phyloP scores from a whole-genome alignment of 208 protist genomes.

The Wallacemonas collosoma region DNA sequence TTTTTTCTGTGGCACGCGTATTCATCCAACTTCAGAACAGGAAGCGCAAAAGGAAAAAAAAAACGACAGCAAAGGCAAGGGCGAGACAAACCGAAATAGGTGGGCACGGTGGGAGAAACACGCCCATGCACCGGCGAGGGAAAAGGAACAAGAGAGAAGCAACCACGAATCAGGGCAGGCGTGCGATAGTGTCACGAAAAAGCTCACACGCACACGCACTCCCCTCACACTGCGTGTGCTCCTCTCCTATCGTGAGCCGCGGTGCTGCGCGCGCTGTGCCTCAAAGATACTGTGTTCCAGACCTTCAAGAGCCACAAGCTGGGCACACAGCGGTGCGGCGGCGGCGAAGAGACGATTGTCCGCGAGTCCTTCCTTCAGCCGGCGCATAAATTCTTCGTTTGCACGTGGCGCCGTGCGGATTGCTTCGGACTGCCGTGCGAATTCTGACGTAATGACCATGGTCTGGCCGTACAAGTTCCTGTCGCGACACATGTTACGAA shows the following conservation, averaged over 20 bases:
- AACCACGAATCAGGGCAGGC: no score
- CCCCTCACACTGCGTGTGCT: no score
- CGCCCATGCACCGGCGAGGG: no score
- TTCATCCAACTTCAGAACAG: neutral
- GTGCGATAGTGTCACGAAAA: no score
- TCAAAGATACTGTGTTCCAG: conserved; percentile 25
- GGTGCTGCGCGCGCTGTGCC: neutral
- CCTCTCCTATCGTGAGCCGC: neutral
- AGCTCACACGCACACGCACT: no score
- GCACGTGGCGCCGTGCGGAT: conserved; percentile 44
- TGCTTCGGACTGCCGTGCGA: conserved; percentile 49
- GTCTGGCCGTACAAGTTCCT: conserved; percentile 44
- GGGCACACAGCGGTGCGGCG: conserved; percentile 64
- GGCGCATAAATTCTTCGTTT: conserved; percentile 71
- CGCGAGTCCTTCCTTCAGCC: conserved; percentile 40
- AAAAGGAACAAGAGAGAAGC: no score
- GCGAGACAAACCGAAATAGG: no score
- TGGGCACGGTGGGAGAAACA: no score
- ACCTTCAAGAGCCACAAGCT: conserved; percentile 68
- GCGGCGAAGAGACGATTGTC: conserved; percentile 57
- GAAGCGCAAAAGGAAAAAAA: neutral
- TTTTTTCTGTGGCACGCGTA: no score
- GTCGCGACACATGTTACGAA: conserved; percentile 46
- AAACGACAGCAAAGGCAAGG: no score
- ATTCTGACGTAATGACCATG: conserved; percentile 54